phyloP scores from a whole-genome alignment of 2,329 filamentous ascomycete species.

The Aspergillus clavatus region DNA sequence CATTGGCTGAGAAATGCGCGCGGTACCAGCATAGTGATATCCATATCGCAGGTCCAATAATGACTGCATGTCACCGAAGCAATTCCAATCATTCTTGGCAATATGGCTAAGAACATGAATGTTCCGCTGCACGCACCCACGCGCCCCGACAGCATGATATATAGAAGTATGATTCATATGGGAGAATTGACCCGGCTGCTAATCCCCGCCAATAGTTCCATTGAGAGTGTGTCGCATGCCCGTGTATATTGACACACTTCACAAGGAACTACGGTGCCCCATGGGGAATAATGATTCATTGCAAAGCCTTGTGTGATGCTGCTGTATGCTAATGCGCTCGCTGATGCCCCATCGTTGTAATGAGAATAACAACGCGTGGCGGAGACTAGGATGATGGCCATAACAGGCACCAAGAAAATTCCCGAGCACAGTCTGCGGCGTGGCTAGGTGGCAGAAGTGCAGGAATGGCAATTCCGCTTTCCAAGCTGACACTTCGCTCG shows the following conservation, averaged over 20 bases:
- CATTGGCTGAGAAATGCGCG: too few species aligned
- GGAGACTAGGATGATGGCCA: conserved; percentile 17
- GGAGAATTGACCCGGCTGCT: background rate
- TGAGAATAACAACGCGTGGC: conserved; percentile 19
- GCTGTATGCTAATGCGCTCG: conserved; percentile 50
- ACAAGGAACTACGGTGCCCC: conserved; percentile 2
- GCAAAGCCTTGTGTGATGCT: conserved; percentile 32
- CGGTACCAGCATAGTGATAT: too few species aligned
- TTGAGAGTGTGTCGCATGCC: background rate
- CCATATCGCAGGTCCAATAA: background rate
- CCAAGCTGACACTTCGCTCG: conserved; percentile 32
- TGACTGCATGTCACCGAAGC: background rate
- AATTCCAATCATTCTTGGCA: background rate
- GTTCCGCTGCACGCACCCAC: background rate
- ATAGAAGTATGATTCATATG: background rate
- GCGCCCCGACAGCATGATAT: background rate
- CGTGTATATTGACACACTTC: background rate
- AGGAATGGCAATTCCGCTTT: conserved; percentile 50
- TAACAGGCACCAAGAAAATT: conserved; percentile 23
- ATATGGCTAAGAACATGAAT: background rate
- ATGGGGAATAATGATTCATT: background rate
- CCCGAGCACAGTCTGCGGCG: conserved; percentile 30
- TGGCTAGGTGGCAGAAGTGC: conserved; percentile 31
- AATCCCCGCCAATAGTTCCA: background rate
- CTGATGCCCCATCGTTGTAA: conserved; percentile 39